phyloP scores from a whole-genome alignment of 1,139 yeast species.

The Scheffersomyces insectosa region DNA sequence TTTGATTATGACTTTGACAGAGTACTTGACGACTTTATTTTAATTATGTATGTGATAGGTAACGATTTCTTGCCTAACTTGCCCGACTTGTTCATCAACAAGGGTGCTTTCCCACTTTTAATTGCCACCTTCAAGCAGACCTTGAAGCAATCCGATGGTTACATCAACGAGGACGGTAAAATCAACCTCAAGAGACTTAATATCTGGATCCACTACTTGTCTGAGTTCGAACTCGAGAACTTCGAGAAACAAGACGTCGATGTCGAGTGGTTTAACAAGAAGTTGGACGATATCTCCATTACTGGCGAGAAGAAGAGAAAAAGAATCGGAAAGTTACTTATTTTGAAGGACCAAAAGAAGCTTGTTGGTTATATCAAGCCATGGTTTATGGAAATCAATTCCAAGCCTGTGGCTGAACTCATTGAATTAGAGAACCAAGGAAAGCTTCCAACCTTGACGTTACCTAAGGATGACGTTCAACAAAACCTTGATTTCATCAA shows the following conservation, averaged over 20 bases:
- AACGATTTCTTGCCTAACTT: constrained; percentile 98
- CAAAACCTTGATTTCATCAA: constrained; percentile 60
- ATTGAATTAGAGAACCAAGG: constrained; percentile 40
- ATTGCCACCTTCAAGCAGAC: constrained; percentile 85
- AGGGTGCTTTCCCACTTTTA: constrained; percentile 92
- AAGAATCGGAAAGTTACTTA: constrained; percentile 61
- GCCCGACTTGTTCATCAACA: constrained; percentile 89
- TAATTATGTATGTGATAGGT: constrained; percentile 92
- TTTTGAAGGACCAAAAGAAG: constrained; percentile 74
- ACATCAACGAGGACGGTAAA: constrained; percentile 78
- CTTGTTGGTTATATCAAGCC: constrained; percentile 62
- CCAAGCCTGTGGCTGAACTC: constrained; percentile 29
- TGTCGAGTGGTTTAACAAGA: constrained; percentile 87
- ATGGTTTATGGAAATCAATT: constrained; percentile 56
- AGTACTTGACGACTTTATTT: constrained; percentile 86
- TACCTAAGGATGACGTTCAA: constrained; percentile 51
- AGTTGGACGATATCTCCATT: constrained; percentile 75
- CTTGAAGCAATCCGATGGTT: constrained; percentile 74
- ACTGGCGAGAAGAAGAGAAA: constrained; percentile 70
- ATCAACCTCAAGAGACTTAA: constrained; percentile 74
- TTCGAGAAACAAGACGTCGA: constrained; percentile 83
- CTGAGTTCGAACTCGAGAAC: constrained; percentile 75
- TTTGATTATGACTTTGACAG: constrained; percentile 87
- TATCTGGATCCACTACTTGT: constrained; percentile 68
- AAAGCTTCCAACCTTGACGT: constrained; percentile 47